These are phyloP conservation scores for Pharus latifolius DNA, from an alignment of 176 grass and related monocot genomes.

Conservation along the genomic window DNA sequence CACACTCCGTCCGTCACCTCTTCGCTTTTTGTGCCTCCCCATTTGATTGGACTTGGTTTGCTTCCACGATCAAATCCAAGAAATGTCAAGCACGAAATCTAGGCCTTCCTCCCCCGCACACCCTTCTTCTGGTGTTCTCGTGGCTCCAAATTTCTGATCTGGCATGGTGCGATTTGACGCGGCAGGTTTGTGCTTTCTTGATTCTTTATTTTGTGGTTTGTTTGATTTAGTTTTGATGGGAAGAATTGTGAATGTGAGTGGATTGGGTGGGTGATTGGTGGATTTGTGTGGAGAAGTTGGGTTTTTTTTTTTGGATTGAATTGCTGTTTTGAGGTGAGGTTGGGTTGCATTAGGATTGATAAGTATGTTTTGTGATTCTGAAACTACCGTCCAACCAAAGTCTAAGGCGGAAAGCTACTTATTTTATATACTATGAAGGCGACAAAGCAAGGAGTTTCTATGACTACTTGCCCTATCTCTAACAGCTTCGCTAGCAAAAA, in stretches of 20 bases:
- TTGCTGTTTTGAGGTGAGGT: not conserved
- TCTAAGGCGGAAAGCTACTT: too few relatives aligned
- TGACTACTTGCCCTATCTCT: too few relatives aligned
- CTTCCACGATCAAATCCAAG: constrained; percentile 3
- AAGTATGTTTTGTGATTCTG: not conserved
- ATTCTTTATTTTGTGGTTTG: not conserved
- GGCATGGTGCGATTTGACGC: not conserved
- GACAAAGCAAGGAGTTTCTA: too few relatives aligned
- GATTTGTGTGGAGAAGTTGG: not conserved
- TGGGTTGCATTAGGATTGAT: not conserved
- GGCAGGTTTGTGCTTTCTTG: not conserved
- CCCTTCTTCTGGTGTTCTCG: too few relatives aligned
- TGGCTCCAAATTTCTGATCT: not conserved
- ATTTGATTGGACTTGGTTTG: constrained; percentile 9
- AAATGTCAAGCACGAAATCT: not conserved
- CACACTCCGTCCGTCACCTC: too few relatives aligned
- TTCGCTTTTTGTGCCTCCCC: not conserved
- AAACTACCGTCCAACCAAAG: too few relatives aligned
- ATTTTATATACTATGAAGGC: too few relatives aligned
- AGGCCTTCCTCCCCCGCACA: not conserved
- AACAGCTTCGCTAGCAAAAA: too few relatives aligned
- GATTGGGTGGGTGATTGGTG: not conserved
- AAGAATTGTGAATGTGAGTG: not conserved
- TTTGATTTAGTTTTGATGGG: not conserved
- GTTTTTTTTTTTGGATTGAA: not conserved